These are phyloP conservation scores for Sporothrix brunneoviolacea DNA, from an alignment of 2,329 filamentous ascomycete species.

Conservation along the genomic window DNA sequence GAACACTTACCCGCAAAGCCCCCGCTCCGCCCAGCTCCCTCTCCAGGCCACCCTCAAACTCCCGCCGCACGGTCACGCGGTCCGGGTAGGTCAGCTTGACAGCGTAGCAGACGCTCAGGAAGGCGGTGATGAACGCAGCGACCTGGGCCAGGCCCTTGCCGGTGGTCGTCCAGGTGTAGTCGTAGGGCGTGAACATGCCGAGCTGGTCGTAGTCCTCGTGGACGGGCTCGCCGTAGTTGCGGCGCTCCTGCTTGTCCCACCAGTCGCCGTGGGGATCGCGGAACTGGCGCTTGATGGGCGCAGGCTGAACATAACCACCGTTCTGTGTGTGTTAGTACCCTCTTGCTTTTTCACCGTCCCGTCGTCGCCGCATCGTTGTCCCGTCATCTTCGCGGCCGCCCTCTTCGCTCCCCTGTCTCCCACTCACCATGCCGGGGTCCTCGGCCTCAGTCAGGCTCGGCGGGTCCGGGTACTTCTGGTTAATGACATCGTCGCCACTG, in stretches of 20 bases:
- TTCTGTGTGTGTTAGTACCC: conserved; percentile 50
- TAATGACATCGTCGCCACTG: conserved; percentile 39
- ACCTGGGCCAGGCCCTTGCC: conserved; percentile 64
- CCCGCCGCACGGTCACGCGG: conserved; percentile 59
- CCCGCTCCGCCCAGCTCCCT: conserved; percentile 66
- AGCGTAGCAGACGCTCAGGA: conserved; percentile 59
- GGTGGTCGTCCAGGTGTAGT: conserved; percentile 76
- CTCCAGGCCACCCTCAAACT: conserved; percentile 67
- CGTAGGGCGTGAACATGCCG: conserved; percentile 80
- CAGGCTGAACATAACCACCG: conserved; percentile 76
- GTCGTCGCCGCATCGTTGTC: no score
- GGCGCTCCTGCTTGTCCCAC: conserved; percentile 96
- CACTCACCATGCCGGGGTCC: conserved; percentile 59
- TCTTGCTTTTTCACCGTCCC: background rate
- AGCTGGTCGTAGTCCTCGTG: conserved; percentile 95
- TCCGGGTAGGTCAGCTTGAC: conserved; percentile 69
- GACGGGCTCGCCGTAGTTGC: conserved; percentile 93
- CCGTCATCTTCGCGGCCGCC: background rate
- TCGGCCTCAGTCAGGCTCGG: conserved; percentile 48
- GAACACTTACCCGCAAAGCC: conserved; percentile 50
- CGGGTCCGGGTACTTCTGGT: conserved; percentile 47
- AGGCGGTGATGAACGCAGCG: conserved; percentile 56
- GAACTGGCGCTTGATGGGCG: conserved; percentile 76
- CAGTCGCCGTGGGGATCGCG: conserved; percentile 89
- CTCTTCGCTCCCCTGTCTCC: background rate